A percentile compares a stretch with the other conserved stretches of the same genome.
Conservation (phyloP, 192 early-diverging fungal genomes). For the Chytriomyces hyalinus region DNA sequence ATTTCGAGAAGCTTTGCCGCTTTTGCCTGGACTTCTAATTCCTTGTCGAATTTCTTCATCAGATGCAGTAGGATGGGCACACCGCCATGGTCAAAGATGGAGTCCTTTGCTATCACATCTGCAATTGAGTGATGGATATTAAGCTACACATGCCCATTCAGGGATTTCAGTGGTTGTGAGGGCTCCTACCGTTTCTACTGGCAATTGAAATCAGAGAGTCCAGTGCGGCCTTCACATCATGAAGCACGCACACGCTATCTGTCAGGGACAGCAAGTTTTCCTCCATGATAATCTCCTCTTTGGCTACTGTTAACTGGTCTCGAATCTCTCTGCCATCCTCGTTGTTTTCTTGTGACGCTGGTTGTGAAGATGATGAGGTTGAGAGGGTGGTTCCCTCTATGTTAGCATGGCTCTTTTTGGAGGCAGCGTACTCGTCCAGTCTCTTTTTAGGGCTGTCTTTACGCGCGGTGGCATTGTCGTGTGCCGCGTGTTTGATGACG, state of each 20-base stretch:
- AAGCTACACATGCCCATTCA: not conserved
- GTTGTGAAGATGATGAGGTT: not conserved
- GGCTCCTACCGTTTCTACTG: not conserved
- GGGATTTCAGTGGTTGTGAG: not conserved
- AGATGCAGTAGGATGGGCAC: slow-evolving; percentile 24
- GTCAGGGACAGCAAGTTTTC: slow-evolving; percentile 20
- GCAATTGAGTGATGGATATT: not conserved
- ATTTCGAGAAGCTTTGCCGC: slow-evolving; percentile 11
- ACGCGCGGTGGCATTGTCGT: not conserved
- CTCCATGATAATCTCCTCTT: slow-evolving; percentile 28
- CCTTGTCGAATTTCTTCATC: slow-evolving; percentile 9
- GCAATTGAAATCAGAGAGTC: slow-evolving; percentile 9
- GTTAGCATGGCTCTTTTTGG: not conserved
- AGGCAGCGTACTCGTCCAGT: not conserved
- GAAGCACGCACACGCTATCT: not conserved
- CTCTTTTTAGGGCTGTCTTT: not conserved
- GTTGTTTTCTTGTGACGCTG: not conserved
- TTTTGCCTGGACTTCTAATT: slow-evolving; percentile 18
- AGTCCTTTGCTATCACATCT: slow-evolving; percentile 23
- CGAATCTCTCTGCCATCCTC: slow-evolving; percentile 15
- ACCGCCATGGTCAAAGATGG: slow-evolving; percentile 32
- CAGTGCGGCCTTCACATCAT: slow-evolving; percentile 7
- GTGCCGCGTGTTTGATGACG: slow-evolving; percentile 3
- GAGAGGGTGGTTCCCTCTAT: too few relatives aligned
- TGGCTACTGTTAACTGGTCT: slow-evolving; percentile 16